Conservation (phyloP, 139 green algal genomes). For the Chara braunii region DNA sequence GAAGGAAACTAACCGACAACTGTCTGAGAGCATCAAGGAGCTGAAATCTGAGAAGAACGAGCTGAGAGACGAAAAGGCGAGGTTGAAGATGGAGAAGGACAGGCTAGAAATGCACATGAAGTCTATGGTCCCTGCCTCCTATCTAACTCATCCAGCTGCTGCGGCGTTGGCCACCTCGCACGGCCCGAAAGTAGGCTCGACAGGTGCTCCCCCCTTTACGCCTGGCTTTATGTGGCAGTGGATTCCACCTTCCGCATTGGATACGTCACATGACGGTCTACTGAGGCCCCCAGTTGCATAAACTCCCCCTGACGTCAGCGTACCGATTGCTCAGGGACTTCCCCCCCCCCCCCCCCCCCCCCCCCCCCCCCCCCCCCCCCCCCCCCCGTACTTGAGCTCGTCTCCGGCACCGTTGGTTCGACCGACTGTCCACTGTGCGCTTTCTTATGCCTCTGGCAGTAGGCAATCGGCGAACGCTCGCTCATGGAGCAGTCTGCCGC, state of each 20-base stretch:
- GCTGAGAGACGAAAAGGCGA: slow-evolving; percentile 30
- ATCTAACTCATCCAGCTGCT: slow-evolving; percentile 28
- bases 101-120: slow-evolving; percentile 30
- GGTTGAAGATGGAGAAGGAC: slow-evolving; percentile 41
- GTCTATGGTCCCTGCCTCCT: slow-evolving; percentile 15
- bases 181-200: slow-evolving; percentile 2
- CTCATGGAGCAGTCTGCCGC: too few relatives aligned
- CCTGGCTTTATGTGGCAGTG: slow-evolving; percentile 46
- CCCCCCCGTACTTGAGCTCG: too few relatives aligned
- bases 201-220: neutral
- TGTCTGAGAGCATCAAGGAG: slow-evolving; percentile 66
- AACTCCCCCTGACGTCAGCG: neutral
- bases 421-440: too few relatives aligned
- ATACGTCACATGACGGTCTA: slow-evolving; percentile 56
- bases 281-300: slow-evolving; percentile 47
- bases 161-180: slow-evolving; percentile 30
- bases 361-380: too few relatives aligned
- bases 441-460: too few relatives aligned
- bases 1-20: slow-evolving; percentile 39
- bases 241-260: slow-evolving; percentile 48
- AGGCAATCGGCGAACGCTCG: too few relatives aligned
- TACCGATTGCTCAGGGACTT: too few relatives aligned
- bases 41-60: slow-evolving; percentile 53
- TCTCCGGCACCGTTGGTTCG: too few relatives aligned
- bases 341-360: too few relatives aligned